A percentile compares a stretch with the other conserved stretches of the same genome.
Conservation (phyloP, 1,139 yeast genomes). For the Taiozyma onychis region DNA sequence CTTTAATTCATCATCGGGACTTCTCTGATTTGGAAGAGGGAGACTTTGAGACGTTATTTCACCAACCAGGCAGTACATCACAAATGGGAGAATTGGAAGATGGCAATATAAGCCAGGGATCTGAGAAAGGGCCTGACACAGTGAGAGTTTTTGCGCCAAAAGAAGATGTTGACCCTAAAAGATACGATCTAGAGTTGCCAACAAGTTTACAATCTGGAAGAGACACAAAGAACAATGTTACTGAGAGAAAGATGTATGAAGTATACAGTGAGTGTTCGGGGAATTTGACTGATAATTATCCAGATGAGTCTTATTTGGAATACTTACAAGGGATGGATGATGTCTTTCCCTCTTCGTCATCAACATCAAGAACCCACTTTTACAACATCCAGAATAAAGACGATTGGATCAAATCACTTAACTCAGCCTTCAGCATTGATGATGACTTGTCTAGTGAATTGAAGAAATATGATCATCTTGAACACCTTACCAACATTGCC, state of each 20-base stretch:
- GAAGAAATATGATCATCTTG: slow-evolving; percentile 1
- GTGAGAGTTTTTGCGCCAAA: not conserved
- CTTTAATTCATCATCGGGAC: slow-evolving; percentile 12
- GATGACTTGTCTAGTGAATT: slow-evolving; percentile 11
- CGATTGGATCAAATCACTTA: slow-evolving; percentile 16
- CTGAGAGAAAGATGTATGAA: not conserved
- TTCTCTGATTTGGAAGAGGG: slow-evolving; percentile 12
- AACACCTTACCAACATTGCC: not conserved
- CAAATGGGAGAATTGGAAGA: not conserved
- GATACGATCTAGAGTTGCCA: not conserved
- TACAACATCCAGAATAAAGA: slow-evolving; percentile 7
- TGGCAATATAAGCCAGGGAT: not conserved
- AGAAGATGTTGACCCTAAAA: not conserved
- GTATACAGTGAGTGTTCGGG: slow-evolving; percentile 1
- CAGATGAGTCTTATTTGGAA: slow-evolving; percentile 7
- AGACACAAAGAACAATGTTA: not conserved
- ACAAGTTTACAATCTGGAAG: not conserved
- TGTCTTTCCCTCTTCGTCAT: slow-evolving; percentile 1
- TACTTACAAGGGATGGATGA: slow-evolving; percentile 4
- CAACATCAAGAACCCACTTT: not conserved
- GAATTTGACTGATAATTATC: not conserved
- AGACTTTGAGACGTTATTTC: slow-evolving; percentile 4
- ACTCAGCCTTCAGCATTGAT: slow-evolving; percentile 17
- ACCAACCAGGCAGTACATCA: not conserved
- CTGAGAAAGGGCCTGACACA: not conserved